These are phyloP conservation scores for Penicillium sumatraense DNA, from an alignment of 2,329 filamentous ascomycete genomes.

Conservation along the genomic window DNA sequence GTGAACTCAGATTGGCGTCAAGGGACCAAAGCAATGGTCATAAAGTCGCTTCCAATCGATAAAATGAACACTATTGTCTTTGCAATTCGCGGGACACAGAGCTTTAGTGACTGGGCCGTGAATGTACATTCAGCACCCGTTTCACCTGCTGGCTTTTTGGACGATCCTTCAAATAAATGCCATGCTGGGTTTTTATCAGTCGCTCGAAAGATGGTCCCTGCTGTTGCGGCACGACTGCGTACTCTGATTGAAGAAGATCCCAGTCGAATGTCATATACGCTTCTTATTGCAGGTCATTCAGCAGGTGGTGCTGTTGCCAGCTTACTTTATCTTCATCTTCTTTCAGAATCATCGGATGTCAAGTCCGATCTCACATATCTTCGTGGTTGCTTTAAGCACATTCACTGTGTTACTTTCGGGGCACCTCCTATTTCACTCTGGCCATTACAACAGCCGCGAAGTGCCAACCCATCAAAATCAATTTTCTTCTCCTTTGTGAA, in stretches of 20 bases:
- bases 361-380: conserved; percentile 72
- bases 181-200: conserved; percentile 80
- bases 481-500: conserved; percentile 82
- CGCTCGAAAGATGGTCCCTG: conserved; percentile 73
- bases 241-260: conserved; percentile 75
- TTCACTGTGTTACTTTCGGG: conserved; percentile 88
- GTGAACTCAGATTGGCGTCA: conserved; percentile 72
- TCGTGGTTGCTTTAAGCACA: conserved; percentile 72
- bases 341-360: conserved; percentile 48
- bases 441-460: conserved; percentile 66
- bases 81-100: conserved; percentile 79
- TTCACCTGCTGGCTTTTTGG: conserved; percentile 71
- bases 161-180: conserved; percentile 76
- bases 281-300: conserved; percentile 84
- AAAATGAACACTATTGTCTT: conserved; percentile 80
- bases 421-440: conserved; percentile 75
- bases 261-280: conserved; percentile 65
- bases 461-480: conserved; percentile 61
- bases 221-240: conserved; percentile 72
- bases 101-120: conserved; percentile 84
- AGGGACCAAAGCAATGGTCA: conserved; percentile 83
- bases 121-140: conserved; percentile 74
- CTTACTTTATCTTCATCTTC: conserved; percentile 81
- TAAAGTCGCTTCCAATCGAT: conserved; percentile 80
- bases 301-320: conserved; percentile 84